Percentiles rank a stretch among this genome's conserved stretches.
These are phyloP conservation scores for Candida michaelii DNA, from an alignment of 805 yeast species.

Conservation along the genomic window DNA sequence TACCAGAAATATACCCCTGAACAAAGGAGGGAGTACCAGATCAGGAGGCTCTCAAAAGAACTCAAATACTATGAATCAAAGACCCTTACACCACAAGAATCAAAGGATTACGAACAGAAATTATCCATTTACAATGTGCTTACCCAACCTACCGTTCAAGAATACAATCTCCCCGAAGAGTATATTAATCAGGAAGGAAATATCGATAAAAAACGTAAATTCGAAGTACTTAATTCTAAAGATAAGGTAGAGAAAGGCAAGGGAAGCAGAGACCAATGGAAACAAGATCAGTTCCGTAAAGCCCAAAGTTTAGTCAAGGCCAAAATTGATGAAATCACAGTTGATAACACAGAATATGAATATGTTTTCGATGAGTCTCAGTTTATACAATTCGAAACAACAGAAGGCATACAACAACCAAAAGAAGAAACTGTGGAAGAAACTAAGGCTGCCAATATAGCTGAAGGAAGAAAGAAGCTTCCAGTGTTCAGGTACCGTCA, in stretches of 20 bases:
- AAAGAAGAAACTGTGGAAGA: background rate
- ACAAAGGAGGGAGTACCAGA: background rate
- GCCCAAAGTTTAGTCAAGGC: conserved; percentile 21
- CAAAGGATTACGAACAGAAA: conserved; percentile 20
- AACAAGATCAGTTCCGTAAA: conserved; percentile 47
- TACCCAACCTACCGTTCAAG: conserved; percentile 13
- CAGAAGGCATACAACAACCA: too few species aligned
- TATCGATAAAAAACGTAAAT: conserved; percentile 55
- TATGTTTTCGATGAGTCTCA: conserved; percentile 74
- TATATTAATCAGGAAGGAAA: conserved; percentile 51
- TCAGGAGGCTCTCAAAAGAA: background rate
- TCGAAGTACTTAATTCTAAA: conserved; percentile 37
- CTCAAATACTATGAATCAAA: conserved; percentile 2
- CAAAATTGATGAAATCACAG: conserved; percentile 38
- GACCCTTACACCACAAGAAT: conserved; percentile 13
- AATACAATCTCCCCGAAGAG: conserved; percentile 58
- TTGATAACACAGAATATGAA: conserved; percentile 56
- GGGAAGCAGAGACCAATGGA: conserved; percentile 46
- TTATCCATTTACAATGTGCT: conserved; percentile 17
- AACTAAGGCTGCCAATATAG: conserved; percentile 23
- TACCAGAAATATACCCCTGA: conserved; percentile 5
- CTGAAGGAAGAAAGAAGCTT: conserved; percentile 58
- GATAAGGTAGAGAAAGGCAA: conserved; percentile 11
- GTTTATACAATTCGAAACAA: conserved; percentile 27
- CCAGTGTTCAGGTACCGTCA: conserved; percentile 73